These are phyloP conservation scores for Pseudozyma hubeiensis DNA, from an alignment of 1,284 basidiomycete genomes.

Conservation along the genomic window DNA sequence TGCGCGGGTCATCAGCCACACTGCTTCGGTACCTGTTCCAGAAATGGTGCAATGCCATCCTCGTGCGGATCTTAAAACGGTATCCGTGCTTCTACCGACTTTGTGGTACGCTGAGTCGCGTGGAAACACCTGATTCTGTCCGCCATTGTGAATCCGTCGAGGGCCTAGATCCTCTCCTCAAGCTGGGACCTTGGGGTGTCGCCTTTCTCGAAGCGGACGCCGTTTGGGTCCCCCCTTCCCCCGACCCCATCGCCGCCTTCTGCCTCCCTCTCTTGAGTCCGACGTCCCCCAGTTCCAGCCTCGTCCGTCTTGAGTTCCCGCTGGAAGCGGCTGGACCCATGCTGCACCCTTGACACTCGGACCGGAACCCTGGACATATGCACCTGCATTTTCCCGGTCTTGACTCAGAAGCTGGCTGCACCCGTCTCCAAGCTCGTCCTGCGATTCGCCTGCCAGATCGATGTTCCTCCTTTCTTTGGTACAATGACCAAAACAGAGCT, in stretches of 20 bases:
- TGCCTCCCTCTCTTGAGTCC: constrained; percentile 6
- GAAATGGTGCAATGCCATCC: not conserved
- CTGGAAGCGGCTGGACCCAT: constrained; percentile 6
- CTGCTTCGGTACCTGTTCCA: not conserved
- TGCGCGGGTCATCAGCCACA: constrained; percentile 8
- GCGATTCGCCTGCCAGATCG: constrained; percentile 17
- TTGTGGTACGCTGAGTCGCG: constrained; percentile 17
- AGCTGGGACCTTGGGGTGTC: too few relatives aligned
- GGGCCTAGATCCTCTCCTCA: constrained; percentile 22
- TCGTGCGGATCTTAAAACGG: not conserved
- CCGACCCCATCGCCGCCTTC: constrained; percentile 16
- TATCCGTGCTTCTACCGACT: constrained; percentile 13
- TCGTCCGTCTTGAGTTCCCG: constrained; percentile 3
- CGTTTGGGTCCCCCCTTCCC: not conserved
- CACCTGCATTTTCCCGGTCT: not conserved
- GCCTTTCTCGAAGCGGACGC: too few relatives aligned
- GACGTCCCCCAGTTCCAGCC: not conserved
- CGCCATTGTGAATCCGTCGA: constrained; percentile 4
- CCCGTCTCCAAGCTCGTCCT: not conserved
- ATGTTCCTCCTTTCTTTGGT: constrained; percentile 10
- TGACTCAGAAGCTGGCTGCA: not conserved
- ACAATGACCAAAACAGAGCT: constrained; percentile 1
- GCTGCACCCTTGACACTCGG: constrained; percentile 4
- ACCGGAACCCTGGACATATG: not conserved
- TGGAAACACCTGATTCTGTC: constrained; percentile 19